Conservation (phyloP, 1,284 basidiomycete species). For the Cryptococcus floricola region DNA sequence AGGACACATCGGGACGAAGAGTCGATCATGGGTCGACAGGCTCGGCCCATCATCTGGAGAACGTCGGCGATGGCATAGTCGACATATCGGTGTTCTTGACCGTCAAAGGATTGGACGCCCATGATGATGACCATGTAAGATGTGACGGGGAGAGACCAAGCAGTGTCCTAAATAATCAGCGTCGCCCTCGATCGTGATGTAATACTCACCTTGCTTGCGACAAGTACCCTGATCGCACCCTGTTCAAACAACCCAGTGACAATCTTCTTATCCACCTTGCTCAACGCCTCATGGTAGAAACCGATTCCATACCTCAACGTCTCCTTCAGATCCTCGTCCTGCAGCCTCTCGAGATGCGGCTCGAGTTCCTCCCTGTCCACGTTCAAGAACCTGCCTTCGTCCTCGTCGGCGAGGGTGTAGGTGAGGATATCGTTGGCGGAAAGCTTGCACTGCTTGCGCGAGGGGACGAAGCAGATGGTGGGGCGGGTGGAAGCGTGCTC, state of each 20-base stretch:
- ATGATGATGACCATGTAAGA: slow-evolving; percentile 98
- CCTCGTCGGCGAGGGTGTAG: slow-evolving; percentile 84
- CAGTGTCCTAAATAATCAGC: slow-evolving; percentile 64
- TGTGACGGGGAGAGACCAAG: slow-evolving; percentile 89
- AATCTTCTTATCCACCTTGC: slow-evolving; percentile 86
- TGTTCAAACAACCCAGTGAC: slow-evolving; percentile 90
- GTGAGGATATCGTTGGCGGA: slow-evolving; percentile 88
- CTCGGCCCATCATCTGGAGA: slow-evolving; percentile 97
- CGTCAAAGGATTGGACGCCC: slow-evolving; percentile 95
- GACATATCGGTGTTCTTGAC: slow-evolving; percentile 92
- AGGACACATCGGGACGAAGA: slow-evolving; percentile 84
- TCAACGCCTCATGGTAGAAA: slow-evolving; percentile 91
- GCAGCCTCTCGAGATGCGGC: slow-evolving; percentile 81
- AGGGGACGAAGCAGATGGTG: slow-evolving; percentile 89
- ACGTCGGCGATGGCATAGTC: slow-evolving; percentile 98
- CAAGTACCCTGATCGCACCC: slow-evolving; percentile 89
- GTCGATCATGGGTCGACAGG: slow-evolving; percentile 82
- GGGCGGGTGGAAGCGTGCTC: slow-evolving; percentile 85
- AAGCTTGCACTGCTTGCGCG: slow-evolving; percentile 85
- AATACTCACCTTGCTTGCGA: slow-evolving; percentile 78
- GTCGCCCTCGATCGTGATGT: background rate
- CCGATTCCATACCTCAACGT: slow-evolving; percentile 86
- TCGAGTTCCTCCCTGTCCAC: slow-evolving; percentile 78
- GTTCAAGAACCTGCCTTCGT: slow-evolving; percentile 83
- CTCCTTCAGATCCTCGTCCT: slow-evolving; percentile 73